Evolutionary conservation across 441 rosid genomes (phyloP).

Genomic region (Gossypium gossypioides): DNA sequence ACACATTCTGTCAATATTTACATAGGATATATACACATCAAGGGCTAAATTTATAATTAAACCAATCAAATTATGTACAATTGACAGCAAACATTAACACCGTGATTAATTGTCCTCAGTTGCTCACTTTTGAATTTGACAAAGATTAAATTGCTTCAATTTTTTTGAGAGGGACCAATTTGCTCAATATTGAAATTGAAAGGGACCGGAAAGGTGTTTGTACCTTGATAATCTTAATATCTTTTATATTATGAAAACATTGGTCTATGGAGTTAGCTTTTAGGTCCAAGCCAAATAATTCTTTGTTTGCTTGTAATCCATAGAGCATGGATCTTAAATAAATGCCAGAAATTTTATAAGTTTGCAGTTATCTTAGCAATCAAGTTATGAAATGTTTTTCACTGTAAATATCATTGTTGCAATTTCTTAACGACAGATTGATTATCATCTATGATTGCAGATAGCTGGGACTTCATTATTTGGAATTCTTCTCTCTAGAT

Average conservation of each 20-base stretch:
- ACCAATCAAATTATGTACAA: too few species aligned
- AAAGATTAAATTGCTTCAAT: too few species aligned
- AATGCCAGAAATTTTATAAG: not conserved
- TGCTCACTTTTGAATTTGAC: too few species aligned
- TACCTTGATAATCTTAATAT: not conserved
- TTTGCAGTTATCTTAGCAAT: not conserved
- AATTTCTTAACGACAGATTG: not conserved
- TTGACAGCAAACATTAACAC: too few species aligned
- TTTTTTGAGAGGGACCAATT: too few species aligned
- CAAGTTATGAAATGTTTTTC: not conserved
- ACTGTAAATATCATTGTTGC: not conserved
- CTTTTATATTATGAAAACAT: not conserved
- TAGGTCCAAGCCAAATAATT: not conserved
- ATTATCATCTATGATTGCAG: conserved; percentile 27
- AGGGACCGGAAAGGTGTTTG: too few species aligned
- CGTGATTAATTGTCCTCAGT: too few species aligned
- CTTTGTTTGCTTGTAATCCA: not conserved
- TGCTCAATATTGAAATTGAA: too few species aligned
- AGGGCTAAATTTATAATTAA: too few species aligned
- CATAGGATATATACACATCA: too few species aligned
- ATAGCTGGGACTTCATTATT: conserved; percentile 77
- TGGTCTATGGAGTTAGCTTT: not conserved
- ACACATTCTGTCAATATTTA: too few species aligned
- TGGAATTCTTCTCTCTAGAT: conserved; percentile 72
- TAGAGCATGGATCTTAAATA: not conserved